Evolutionary conservation across 495 filamentous ascomycete species (phyloP), one percentile per base, ranked within the genome.

Genomic region (Podospora australis): DNA sequence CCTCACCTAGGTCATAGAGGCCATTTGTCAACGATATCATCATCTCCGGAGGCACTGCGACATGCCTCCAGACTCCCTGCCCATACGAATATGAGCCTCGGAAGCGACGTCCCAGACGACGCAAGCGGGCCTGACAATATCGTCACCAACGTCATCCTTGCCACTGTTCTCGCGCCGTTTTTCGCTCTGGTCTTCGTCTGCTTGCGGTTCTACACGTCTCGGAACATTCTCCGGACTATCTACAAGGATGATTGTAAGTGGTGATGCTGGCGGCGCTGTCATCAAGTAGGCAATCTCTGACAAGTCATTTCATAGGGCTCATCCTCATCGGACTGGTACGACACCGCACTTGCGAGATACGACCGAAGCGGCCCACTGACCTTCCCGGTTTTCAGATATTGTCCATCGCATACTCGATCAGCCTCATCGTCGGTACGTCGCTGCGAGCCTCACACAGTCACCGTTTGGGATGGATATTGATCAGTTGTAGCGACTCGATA

Each of bases 181-280:
- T 50, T 60, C 25, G 46, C 60, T 3, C 5, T 50, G 9, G 0
- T 60, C 6, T 58, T 60, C 21, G 50, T 63, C 6, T 39, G 16
- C 10, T 32, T 56, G 16, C 53, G 60, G 7, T 54, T 60, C 26
- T 63, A 56, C 35, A 60, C 57, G 3, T 47, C 57, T 21, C 49
- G 46, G 2, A 32, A 7, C 13, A 51, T 63, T 14, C 45, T 58
- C 14, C 47, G 46, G 4, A 34, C 13, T 1, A 46, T 58, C 19
- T 48, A 54, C 40, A 43, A 41, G 16, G 55, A 60, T 38, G 57
- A 60, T 30, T 63, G 57, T 58, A 40, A 41, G 59, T 38, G n/a
- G n/a, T n/a, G n/a, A n/a, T n/a, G n/a, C n/a, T n/a, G n/a, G n/a
- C n/a, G n/a, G n/a, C n/a, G n/a, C n/a, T n/a, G n/a, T n/a, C n/a